Percentiles rank a stretch among this genome's conserved stretches.
These are phyloP conservation scores for Sarocladium brachiariae DNA, from an alignment of 2,329 filamentous ascomycete genomes.

Conservation along the genomic window DNA sequence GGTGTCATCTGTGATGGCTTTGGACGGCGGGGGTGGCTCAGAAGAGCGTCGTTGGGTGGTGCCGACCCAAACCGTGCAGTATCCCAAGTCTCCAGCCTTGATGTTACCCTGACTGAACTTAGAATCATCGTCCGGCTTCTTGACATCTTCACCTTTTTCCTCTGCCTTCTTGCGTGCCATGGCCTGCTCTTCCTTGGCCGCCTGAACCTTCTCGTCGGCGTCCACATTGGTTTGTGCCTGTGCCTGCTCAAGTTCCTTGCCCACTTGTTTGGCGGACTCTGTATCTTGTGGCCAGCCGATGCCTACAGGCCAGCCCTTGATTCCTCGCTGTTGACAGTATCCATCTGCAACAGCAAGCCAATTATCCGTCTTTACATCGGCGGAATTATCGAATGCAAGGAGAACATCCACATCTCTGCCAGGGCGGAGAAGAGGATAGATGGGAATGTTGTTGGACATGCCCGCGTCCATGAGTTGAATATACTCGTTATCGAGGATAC, in stretches of 20 bases:
- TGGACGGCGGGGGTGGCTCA: conserved; percentile 43
- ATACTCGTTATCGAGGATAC: conserved; percentile 63
- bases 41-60: conserved; percentile 65
- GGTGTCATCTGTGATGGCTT: conserved; percentile 53
- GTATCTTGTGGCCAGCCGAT: conserved; percentile 78
- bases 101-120: conserved; percentile 36
- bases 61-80: conserved; percentile 95
- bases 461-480: conserved; percentile 91
- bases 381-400: conserved; percentile 89
- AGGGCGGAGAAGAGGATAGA: conserved; percentile 86
- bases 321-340: conserved; percentile 80
- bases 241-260: conserved; percentile 58
- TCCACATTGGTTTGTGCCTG: conserved; percentile 54
- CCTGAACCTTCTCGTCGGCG: conserved; percentile 54
- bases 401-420: conserved; percentile 85
- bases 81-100: conserved; percentile 61
- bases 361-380: conserved; percentile 88
- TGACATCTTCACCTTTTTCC: conserved; percentile 17
- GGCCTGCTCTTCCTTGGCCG: conserved; percentile 47
- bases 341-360: conserved; percentile 94
- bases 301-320: conserved; percentile 92
- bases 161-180: conserved; percentile 18
- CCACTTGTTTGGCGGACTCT: conserved; percentile 52
- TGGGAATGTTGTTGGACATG: conserved; percentile 97
- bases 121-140: conserved; percentile 23